phyloP scores from a whole-genome alignment of 129 eudicot genomes.

The Deinandra increscens region DNA sequence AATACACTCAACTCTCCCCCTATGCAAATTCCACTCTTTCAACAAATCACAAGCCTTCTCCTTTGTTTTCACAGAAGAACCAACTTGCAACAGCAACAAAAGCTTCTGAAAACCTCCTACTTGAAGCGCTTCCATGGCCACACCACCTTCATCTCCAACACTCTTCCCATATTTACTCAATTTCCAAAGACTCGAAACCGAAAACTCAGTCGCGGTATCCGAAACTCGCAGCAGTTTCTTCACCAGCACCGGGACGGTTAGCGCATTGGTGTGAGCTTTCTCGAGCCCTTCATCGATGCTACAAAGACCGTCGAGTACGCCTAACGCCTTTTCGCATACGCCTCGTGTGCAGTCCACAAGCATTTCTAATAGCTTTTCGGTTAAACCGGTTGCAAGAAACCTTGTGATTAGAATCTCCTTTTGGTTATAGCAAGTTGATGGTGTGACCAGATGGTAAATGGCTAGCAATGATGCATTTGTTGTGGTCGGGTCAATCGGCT shows the following conservation, averaged over 20 bases:
- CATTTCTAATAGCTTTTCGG: slow-evolving; percentile 48
- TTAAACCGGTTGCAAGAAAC: slow-evolving; percentile 41
- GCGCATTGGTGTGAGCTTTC: slow-evolving; percentile 34
- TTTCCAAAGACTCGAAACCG: slow-evolving; percentile 53
- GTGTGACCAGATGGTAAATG: slow-evolving; percentile 50
- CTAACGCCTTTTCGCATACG: slow-evolving; percentile 51
- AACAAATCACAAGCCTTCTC: slow-evolving; percentile 59
- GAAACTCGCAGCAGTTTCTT: slow-evolving; percentile 60
- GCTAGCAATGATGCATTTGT: slow-evolving; percentile 50
- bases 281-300: slow-evolving; percentile 43
- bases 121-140: slow-evolving; percentile 50
- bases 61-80: slow-evolving; percentile 46
- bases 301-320: slow-evolving; percentile 52
- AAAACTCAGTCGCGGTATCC: slow-evolving; percentile 52
- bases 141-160: slow-evolving; percentile 30
- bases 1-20: slow-evolving; percentile 57
- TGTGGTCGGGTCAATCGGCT: slow-evolving; percentile 48
- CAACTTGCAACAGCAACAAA: slow-evolving; percentile 60
- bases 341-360: slow-evolving; percentile 47
- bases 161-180: slow-evolving; percentile 43
- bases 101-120: slow-evolving; percentile 74
- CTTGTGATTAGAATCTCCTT: slow-evolving; percentile 26
- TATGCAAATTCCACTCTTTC: slow-evolving; percentile 53
- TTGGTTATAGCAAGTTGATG: slow-evolving; percentile 25
- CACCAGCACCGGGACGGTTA: slow-evolving; percentile 54